Conservation (phyloP, 306 rosid genomes). For the Trifolium dubium region DNA sequence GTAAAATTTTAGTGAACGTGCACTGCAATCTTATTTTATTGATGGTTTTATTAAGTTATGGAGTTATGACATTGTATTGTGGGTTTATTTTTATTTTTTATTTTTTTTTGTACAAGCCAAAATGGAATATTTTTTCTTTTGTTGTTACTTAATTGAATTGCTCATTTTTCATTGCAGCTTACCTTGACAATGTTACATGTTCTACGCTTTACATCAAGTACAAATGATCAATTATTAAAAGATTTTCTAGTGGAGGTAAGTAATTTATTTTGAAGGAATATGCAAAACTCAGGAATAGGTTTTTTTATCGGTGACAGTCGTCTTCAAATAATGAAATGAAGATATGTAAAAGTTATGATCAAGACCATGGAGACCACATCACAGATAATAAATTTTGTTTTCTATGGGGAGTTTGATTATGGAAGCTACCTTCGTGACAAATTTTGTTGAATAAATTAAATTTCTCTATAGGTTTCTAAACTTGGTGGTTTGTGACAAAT, state of each 20-base stretch:
- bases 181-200: slow-evolving; percentile 86
- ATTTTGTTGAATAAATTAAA: slow-evolving; percentile 7
- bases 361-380: slow-evolving; percentile 2
- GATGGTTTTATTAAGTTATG: slow-evolving; percentile 26
- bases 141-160: slow-evolving; percentile 23
- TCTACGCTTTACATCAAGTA: slow-evolving; percentile 68
- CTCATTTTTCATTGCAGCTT: slow-evolving; percentile 58
- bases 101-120: no score
- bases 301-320: not conserved
- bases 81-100: no score
- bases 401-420: not conserved
- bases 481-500: slow-evolving; percentile 10
- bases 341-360: not conserved
- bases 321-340: not conserved
- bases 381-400: not conserved
- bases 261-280: slow-evolving; percentile 7
- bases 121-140: slow-evolving; percentile 26
- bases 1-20: slow-evolving; percentile 13
- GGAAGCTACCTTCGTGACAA: not conserved
- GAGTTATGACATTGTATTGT: slow-evolving; percentile 25
- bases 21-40: slow-evolving; percentile 5
- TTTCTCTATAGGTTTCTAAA: not conserved
- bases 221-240: slow-evolving; percentile 64
- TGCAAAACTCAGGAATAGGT: not conserved
- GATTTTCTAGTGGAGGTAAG: slow-evolving; percentile 83